Percentiles rank a stretch among this genome's conserved stretches.
Evolutionary conservation across 768 basidiomycete species (phyloP).

Genomic region (Tricholoma flavovirens): DNA sequence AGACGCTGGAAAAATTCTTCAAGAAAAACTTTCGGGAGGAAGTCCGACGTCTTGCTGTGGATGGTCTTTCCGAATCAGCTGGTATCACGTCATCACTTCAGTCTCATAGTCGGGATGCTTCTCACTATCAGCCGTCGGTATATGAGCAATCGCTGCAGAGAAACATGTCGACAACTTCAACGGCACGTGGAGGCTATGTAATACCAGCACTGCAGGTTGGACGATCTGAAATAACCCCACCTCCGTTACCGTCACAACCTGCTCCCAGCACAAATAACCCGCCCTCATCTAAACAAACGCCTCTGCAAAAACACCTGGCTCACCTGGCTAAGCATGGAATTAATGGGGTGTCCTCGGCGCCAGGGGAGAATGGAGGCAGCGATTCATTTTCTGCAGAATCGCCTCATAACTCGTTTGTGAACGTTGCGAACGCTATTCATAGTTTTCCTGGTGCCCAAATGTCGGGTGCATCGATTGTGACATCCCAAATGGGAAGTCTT

Average conservation of each 20-base stretch:
- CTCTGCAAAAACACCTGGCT: constrained; percentile 74
- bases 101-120: constrained; percentile 29
- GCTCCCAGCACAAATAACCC: constrained; percentile 22
- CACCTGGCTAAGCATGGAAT: constrained; percentile 81
- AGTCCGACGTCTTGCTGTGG: constrained; percentile 63
- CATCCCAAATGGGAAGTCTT: constrained; percentile 58
- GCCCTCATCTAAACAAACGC: constrained; percentile 52
- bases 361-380: constrained; percentile 53
- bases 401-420: constrained; percentile 70
- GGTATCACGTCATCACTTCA: constrained; percentile 31
- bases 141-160: constrained; percentile 46
- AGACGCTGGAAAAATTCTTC: constrained; percentile 82
- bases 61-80: constrained; percentile 43
- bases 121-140: constrained; percentile 41
- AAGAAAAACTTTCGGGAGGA: constrained; percentile 81
- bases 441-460: constrained; percentile 32
- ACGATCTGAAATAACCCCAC: constrained; percentile 37
- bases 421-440: constrained; percentile 53
- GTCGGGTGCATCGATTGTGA: constrained; percentile 54
- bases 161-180: constrained; percentile 42
- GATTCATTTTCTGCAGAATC: constrained; percentile 63
- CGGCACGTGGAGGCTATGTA: constrained; percentile 36
- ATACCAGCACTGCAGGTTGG: constrained; percentile 53
- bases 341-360: constrained; percentile 74
- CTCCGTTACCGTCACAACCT: constrained; percentile 37